Evolutionary conservation across 257 asterid species (phyloP).

Genomic region (Plantago elongata): DNA sequence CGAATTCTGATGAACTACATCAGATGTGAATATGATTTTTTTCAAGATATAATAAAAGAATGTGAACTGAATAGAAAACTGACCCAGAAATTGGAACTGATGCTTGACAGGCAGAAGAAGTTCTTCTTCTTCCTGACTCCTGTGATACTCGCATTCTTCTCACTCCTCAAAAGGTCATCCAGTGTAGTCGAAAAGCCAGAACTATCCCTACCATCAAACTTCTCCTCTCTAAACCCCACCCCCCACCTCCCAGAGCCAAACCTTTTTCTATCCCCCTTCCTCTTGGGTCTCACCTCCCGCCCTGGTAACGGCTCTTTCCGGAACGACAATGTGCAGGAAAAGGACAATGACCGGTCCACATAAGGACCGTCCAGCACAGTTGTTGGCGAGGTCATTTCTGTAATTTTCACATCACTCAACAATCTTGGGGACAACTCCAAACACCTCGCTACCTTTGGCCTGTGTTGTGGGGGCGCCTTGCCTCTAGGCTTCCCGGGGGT

Average conservation of each 20-base stretch:
- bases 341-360: conserved; percentile 31
- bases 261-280: conserved; percentile 10
- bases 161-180: conserved; percentile 25
- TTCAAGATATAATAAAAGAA: too few relatives aligned
- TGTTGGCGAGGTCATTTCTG: conserved; percentile 46
- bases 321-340: conserved; percentile 39
- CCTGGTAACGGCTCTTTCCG: conserved; percentile 29
- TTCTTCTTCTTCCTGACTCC: conserved; percentile 45
- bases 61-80: conserved; percentile 4
- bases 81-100: conserved; percentile 46
- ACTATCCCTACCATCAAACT: conserved; percentile 17
- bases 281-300: conserved; percentile 20
- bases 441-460: conserved; percentile 35
- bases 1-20: too few relatives aligned
- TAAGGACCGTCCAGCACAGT: conserved; percentile 58
- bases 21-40: too few relatives aligned
- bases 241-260: conserved; percentile 45
- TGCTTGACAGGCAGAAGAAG: conserved; percentile 25
- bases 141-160: conserved; percentile 24
- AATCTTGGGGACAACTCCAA: conserved; percentile 63
- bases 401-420: conserved; percentile 22
- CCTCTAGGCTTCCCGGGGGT: conserved; percentile 72
- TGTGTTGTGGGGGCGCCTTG: neutral
- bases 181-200: conserved; percentile 26
- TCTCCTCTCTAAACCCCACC: conserved; percentile 32